phyloP scores from a whole-genome alignment of 2,329 filamentous ascomycete species.

The Ceratocystiopsis brevicomis region DNA sequence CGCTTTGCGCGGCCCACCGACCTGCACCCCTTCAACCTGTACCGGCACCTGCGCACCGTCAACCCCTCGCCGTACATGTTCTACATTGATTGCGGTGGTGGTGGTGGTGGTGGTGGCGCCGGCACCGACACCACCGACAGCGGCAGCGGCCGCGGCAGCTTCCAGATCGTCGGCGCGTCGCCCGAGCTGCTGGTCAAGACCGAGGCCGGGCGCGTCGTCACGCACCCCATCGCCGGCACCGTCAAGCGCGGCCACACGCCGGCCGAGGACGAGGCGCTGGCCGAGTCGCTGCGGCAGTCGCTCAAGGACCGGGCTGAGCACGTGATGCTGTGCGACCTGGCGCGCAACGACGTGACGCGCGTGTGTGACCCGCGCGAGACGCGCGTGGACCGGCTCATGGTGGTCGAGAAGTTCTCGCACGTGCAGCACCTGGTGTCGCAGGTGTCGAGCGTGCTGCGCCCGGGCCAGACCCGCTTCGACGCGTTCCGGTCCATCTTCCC shows the following conservation, averaged over 20 bases:
- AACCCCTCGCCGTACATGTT: conserved; percentile 97
- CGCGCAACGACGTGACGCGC: conserved; percentile 89
- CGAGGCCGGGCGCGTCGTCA: conserved; percentile 66
- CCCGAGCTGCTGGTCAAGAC: conserved; percentile 89
- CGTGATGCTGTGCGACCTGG: conserved; percentile 94
- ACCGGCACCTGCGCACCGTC: conserved; percentile 86
- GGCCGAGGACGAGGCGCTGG: conserved; percentile 65
- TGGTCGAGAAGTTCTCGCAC: conserved; percentile 84
- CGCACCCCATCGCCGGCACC: conserved; percentile 91
- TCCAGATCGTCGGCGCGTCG: conserved; percentile 88
- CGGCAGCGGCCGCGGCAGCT: conserved; percentile 36
- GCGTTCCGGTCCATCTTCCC: conserved; percentile 95
- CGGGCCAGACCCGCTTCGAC: conserved; percentile 76
- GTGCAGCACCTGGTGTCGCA: conserved; percentile 95
- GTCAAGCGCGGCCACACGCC: conserved; percentile 68
- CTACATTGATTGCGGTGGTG: conserved; percentile 61
- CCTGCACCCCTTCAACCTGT: conserved; percentile 94
- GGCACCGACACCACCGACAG: too few species aligned
- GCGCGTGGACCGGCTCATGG: conserved; percentile 84
- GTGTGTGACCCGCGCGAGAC: conserved; percentile 83
- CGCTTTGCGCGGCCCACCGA: conserved; percentile 75
- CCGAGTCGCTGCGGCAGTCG: conserved; percentile 55
- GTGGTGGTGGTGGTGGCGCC: too few species aligned
- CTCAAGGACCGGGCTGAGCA: conserved; percentile 89
- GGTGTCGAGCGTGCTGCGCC: conserved; percentile 74